Percentiles rank a stretch among this genome's conserved stretches.
These are phyloP conservation scores for Phellinidium pouzarii DNA, from an alignment of 1,284 basidiomycete species.

Conservation along the genomic window DNA sequence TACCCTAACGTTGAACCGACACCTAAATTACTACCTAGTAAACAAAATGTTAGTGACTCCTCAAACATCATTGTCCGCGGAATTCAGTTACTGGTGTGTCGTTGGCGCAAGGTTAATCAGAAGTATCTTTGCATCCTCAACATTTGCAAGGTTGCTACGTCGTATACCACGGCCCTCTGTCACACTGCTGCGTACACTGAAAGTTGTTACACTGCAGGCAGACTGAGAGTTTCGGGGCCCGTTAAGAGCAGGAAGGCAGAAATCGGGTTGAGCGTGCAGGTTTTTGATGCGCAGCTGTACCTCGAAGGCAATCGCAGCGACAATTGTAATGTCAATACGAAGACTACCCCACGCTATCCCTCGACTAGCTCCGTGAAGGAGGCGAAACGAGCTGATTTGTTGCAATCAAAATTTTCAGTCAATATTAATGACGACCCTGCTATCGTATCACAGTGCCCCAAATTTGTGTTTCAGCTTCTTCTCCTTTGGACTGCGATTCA, in stretches of 20 bases:
- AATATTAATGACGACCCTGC: slow-evolving; percentile 79
- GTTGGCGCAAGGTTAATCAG: slow-evolving; percentile 77
- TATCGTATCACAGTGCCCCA: slow-evolving; percentile 82
- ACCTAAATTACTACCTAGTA: slow-evolving; percentile 32
- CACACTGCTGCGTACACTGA: slow-evolving; percentile 71
- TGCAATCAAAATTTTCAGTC: slow-evolving; percentile 89
- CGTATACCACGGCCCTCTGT: slow-evolving; percentile 50
- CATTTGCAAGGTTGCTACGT: slow-evolving; percentile 65
- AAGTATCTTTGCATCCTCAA: slow-evolving; percentile 74
- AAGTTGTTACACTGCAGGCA: slow-evolving; percentile 76
- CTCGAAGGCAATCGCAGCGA: slow-evolving; percentile 64
- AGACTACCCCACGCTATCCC: slow-evolving; percentile 78
- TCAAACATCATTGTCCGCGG: slow-evolving; percentile 40
- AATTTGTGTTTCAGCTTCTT: too few relatives aligned
- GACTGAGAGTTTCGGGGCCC: slow-evolving; percentile 81
- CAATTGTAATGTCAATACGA: slow-evolving; percentile 75
- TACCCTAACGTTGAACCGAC: slow-evolving; percentile 74
- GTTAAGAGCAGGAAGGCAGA: slow-evolving; percentile 77
- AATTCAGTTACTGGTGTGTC: slow-evolving; percentile 58
- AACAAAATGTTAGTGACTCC: background rate
- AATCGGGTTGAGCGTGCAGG: slow-evolving; percentile 74
- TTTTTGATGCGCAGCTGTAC: slow-evolving; percentile 70
- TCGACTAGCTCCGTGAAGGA: slow-evolving; percentile 78
- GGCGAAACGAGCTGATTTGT: slow-evolving; percentile 69
- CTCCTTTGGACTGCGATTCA: too few relatives aligned